phyloP scores from a whole-genome alignment of 495 filamentous ascomycete genomes.

The Talaromyces nanjingensis region DNA sequence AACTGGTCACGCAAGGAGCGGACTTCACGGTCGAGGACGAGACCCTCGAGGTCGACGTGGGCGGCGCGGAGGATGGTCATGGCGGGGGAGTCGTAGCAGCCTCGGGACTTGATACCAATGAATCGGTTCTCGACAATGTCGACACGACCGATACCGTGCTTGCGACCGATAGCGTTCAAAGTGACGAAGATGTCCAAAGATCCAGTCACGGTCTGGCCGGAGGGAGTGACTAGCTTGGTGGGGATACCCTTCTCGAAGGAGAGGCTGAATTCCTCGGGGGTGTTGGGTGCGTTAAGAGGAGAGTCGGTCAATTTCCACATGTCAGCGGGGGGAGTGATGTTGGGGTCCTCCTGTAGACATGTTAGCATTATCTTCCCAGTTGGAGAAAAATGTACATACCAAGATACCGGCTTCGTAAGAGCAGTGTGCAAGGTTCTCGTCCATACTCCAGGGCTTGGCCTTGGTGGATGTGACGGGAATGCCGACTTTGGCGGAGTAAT shows the following conservation, averaged over 20 bases:
- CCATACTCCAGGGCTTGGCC: conserved; percentile 72
- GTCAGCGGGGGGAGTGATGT: conserved; percentile 57
- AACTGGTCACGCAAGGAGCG: conserved; percentile 75
- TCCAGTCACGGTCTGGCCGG: conserved; percentile 62
- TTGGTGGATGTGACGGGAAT: conserved; percentile 88
- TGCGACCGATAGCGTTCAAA: conserved; percentile 69
- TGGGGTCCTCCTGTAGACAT: conserved; percentile 33
- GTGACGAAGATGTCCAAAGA: conserved; percentile 72
- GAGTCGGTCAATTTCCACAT: conserved; percentile 82
- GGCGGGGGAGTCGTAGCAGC: conserved; percentile 84
- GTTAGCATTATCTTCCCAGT: not conserved
- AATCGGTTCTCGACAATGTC: conserved; percentile 90
- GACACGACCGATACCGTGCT: conserved; percentile 76
- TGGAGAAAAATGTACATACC: conserved; percentile 46
- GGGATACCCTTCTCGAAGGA: conserved; percentile 84
- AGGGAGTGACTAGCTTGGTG: conserved; percentile 55
- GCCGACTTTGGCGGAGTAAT: conserved; percentile 69
- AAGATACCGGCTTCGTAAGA: conserved; percentile 80
- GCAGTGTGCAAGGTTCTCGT: conserved; percentile 90
- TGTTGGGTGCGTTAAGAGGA: conserved; percentile 67
- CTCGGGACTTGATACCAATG: conserved; percentile 79
- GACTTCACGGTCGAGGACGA: conserved; percentile 79
- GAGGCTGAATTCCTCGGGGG: conserved; percentile 69
- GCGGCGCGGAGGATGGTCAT: conserved; percentile 51
- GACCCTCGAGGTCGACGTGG: conserved; percentile 77